Base-by-base conservation (phyloP, 805 yeast genomes). In the Wickerhamomyces kurtzmanii region DNA sequence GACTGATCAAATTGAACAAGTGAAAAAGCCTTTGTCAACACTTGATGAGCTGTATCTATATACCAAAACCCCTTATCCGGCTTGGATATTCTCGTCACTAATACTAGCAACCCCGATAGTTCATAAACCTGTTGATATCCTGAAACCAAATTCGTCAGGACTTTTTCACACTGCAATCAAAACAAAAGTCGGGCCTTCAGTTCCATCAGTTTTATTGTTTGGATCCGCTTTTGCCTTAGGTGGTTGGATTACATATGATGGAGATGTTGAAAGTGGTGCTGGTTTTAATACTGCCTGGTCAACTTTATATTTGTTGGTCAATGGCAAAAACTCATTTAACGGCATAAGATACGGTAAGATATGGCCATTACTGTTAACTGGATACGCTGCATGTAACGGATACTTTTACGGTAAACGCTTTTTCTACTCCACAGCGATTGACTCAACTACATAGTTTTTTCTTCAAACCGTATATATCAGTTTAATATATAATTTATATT, bases 261-360 rank as follows among this genome's bases (percentile, higher is more conserved):
- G 82, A 11, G 95, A 85, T 43, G 53, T 72, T 13, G 65, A 68
- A 25, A 75, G 81, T 52, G 96, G 94, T 4, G 65, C 89, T 1
- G 95, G 94, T 1, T 79, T 86, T 44, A 59, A 68, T 6, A 62
- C 71, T 42, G 93, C 91, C 3, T 87, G 96, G 95, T 71, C 83
- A 6, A 50, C 80, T 6, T 52, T 86, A 32, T 87, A 83, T 43
- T 46, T 78, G 32, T 47, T 86, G 9, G 83, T 78, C 11, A 82
- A 83, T 45, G 84, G 85, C 1, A 65, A 63, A 22, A 65, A 72
- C 6, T 60, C 81, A 9, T 26, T 78, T 16, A 59, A 56, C 24
- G 65, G 68, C 20, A 35, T 75, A 34, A 56, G 71, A 31, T 63
- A 71, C 27, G 75, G 75, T 27, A 72, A 75, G 21, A 45, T 75